Evolutionary conservation across 2,329 filamentous ascomycete species (phyloP).

Genomic region (Boeremia exigua): DNA sequence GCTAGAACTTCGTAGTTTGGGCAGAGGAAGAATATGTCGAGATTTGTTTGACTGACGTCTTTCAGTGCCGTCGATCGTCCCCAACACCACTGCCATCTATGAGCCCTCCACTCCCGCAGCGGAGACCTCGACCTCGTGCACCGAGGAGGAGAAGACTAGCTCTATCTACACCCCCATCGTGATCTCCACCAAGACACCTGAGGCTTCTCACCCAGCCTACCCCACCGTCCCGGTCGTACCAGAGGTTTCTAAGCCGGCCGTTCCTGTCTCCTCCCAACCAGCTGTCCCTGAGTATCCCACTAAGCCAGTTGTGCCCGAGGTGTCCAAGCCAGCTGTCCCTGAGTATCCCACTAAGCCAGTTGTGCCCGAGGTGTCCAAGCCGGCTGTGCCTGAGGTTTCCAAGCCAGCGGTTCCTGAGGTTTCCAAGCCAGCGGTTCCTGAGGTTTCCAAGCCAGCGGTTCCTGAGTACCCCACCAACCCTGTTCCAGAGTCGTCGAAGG

Average conservation of each 20-base stretch:
- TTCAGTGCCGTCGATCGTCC: conserved; percentile 30
- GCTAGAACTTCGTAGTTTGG: neutral
- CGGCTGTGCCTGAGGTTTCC: conserved; percentile 13
- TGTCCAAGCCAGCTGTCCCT: conserved; percentile 13
- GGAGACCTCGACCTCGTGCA: conserved; percentile 77
- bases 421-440: conserved; percentile 17
- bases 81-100: conserved; percentile 34
- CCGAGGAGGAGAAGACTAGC: conserved; percentile 71
- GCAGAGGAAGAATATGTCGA: neutral
- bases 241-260: conserved; percentile 19
- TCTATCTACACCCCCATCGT: conserved; percentile 51
- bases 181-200: conserved; percentile 20
- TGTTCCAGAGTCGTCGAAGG: neutral
- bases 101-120: conserved; percentile 51
- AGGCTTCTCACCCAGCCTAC: conserved; percentile 15
- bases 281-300: conserved; percentile 12
- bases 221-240: conserved; percentile 10
- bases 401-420: conserved; percentile 16
- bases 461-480: conserved; percentile 15
- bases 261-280: conserved; percentile 17
- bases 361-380: neutral
- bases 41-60: conserved; percentile 17
- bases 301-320: conserved; percentile 6
- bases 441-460: conserved; percentile 8
- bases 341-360: conserved; percentile 11